phyloP scores from a whole-genome alignment of 1,284 basidiomycete genomes.

The Meripilus lineatus region DNA sequence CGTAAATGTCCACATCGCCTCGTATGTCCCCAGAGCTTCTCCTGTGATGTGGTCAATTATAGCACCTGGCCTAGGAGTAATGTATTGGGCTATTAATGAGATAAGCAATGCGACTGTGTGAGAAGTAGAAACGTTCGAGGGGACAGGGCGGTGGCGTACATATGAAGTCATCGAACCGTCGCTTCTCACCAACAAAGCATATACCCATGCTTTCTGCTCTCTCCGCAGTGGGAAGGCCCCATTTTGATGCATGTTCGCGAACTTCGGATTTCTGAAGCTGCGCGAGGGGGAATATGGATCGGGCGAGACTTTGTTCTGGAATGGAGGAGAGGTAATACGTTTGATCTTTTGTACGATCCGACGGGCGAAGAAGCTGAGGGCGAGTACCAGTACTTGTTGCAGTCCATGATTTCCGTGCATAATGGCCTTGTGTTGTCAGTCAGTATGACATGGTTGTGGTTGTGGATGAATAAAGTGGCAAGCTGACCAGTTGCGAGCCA shows the following conservation, averaged over 20 bases:
- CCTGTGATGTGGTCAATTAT: conserved; percentile 62
- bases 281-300: conserved; percentile 80
- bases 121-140: conserved; percentile 10
- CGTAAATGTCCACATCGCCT: conserved; percentile 85
- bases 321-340: conserved; percentile 90
- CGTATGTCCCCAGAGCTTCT: conserved; percentile 55
- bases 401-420: conserved; percentile 69
- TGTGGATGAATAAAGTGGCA: neutral
- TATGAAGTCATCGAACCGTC: conserved; percentile 71
- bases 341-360: conserved; percentile 83
- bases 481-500: conserved; percentile 78
- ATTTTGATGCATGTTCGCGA: conserved; percentile 68
- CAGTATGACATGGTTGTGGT: neutral
- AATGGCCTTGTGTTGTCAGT: conserved; percentile 74
- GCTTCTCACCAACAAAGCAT: conserved; percentile 91
- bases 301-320: conserved; percentile 53
- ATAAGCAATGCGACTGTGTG: conserved; percentile 3
- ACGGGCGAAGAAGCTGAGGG: conserved; percentile 62
- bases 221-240: conserved; percentile 71
- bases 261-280: conserved; percentile 67
- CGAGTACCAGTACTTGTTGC: conserved; percentile 25
- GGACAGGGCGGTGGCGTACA: conserved; percentile 53
- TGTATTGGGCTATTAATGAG: conserved; percentile 63
- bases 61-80: conserved; percentile 60
- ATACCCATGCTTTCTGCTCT: conserved; percentile 92